Base-by-base conservation (phyloP, 2,329 filamentous ascomycete species). In the Ascosphaera aggregata region DNA sequence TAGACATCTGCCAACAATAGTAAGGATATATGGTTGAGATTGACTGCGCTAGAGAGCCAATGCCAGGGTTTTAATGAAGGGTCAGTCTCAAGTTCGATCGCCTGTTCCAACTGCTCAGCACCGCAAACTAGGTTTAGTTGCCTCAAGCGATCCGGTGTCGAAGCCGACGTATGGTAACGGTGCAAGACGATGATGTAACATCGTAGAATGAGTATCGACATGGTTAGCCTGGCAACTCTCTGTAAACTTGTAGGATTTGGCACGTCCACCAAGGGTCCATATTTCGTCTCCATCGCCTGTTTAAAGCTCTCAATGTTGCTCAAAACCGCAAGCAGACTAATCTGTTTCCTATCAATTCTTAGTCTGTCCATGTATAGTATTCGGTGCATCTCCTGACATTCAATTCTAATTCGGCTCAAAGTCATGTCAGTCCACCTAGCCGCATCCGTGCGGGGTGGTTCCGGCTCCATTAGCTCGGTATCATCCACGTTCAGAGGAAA, bases 401-500 rank as follows among this genome's bases (percentile, higher is more conserved):
- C 76, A 45, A 80, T 76, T 1, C 78, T 69, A 46, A 84, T 75
- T 7, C 76, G 62, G 2, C 68, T 61, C 22, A 80, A 63, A 2
- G 77, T 76, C 52, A 71, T 71, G 34, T 76, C 71, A 0, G 78
- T 81, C 64, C 74, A 84, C 32, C 59, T 52, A 15, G 65, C 60
- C 11, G 60, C 59, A 36, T 69, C 60, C 42, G 62, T 59, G 0
- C 11, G 13, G 13, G 30, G 30, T 32, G 30, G 30, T 4, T 32
- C 30, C 13, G 30, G 13, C 4, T 32, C 30, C 22, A 27, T 27
- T n/a, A 82, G 59, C 39, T 76, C 71, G 2, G 60, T 57, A 45
- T 82, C 78, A 43, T 80, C 65, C 43, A 76, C 67, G 50, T 82
- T 81, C 9, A 77, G 57, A 1, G 79, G 79, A 18, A 81, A 64